Base-by-base conservation (phyloP, 352 stramenopile species). In the Globisporangium echinulatum region DNA sequence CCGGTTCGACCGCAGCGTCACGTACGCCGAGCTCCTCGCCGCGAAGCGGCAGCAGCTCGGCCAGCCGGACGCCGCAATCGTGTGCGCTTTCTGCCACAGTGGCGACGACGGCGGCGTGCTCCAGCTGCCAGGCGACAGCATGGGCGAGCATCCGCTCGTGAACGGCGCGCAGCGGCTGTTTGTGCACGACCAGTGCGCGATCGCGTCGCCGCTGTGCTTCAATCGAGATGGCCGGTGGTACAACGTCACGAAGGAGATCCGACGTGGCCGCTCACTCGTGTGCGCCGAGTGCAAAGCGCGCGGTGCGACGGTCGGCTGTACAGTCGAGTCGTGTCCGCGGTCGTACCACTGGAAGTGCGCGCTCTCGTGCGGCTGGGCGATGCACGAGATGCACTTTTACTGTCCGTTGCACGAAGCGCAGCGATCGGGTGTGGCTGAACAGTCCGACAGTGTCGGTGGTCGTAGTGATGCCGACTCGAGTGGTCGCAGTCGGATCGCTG, bases 261-360 rank as follows among this genome's bases (percentile, higher is more conserved):
- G 85, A 6, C 82, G 85, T 6, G 85, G 85, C 2, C 71, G 85
- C 7, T 85, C 79, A 9, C 53, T 95, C 38, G 64, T 62, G 4
- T 95, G 85, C 51, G 71, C 85, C 38, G 54, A 71, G 33, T 95
- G 85, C 56, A 86, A 69, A 52, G 87, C 79, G 47, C 84, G 82
- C 17, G 85, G 85, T 5, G 82, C 85, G 13, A 95, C 85, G 1
- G 72, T 95, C 52, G 85, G 85, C 8, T 95, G 85, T 49, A 90
- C 78, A 1, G 52, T 91, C 15, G 53, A 67, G 52, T 62, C 72
- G 46, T 92, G 82, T 60, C 72, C 69, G 14, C 85, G 74, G 54
- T 92, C 82, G 36, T 93, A 90, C 54, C 84, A 93, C 54, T 93
- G 84, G 84, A 90, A 87, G 54, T 93, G 84, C 64, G 84, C 84